Evolutionary conservation across 371 early-diverging fungal species (phyloP), one percentile per base, ranked within the genome.

Genomic region (Mortierella sp.): DNA sequence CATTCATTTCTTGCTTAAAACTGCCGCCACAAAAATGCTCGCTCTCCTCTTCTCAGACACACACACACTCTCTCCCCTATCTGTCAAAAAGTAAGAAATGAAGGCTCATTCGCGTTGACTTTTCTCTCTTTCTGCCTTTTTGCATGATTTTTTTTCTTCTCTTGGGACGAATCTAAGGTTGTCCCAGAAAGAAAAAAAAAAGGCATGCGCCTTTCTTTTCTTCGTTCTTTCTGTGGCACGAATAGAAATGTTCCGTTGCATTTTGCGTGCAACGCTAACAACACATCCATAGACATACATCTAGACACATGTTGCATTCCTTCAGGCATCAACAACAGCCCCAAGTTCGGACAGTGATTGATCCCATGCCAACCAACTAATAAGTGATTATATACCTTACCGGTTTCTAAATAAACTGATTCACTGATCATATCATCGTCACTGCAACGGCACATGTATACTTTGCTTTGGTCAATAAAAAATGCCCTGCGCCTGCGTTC

Each of bases 81-180:
- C 61, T 61, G 37, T 61, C 61, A 61, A 61, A 61, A 61, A 31
- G 50, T 50, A 50, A 16, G 16, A 59, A 31, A 54, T 54, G 34
- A 34, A 34, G 31, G 34, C 61, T 16, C 61, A 61, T 61, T 61
- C 37, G 0, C 61, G 57, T 14, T 34, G 61, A 61, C 37, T 34
- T 31, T 31, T 19, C 26, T 31, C 19, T 59, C 16, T 34, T 55
- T 55, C 10, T 26, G 26, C 55, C n/a, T 9, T 26, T 54, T 61
- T 61, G 21, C 34, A 31, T 34, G 34, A 61, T 61, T 61, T 61
- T 28, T 28, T n/a, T 59, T 16, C 26, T 14, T 2, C 34, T 61
- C 34, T 61, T 61, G 34, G 61, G 61, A 61, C 34, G 34, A 34
- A 61, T 61, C 61, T 61, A 19, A 61, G 61, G 21, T 61, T 34